Evolutionary conservation across 169 alveolate species (phyloP), one percentile per base, ranked within the genome.

Genomic region (Eimeria falciformis): DNA sequence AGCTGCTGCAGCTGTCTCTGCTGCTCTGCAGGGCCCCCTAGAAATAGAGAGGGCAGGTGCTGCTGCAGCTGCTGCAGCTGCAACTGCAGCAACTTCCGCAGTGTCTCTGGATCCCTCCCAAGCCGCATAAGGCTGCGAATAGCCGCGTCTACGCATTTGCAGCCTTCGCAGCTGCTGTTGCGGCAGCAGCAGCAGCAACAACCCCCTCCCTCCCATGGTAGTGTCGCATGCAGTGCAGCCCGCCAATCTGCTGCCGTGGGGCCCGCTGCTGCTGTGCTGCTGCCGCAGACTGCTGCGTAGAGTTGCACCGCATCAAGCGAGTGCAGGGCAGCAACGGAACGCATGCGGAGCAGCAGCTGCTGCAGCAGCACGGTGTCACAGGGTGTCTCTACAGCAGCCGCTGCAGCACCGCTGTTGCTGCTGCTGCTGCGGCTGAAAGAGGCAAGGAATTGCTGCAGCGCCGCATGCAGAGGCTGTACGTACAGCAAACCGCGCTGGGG

Each of bases 61-160:
- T 73, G 84, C 62, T 73, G 84, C 84, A 73, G 84, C 84, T 12
- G n/a, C 9, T 40, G 84, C 65, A 73, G 84, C 84, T 73, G 84
- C 65, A 73, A 43, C 84, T 7, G 84, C 84, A 73, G 84, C 84
- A 73, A 43, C 62, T 73, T 43, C 17, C 53, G 40, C 37, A 73
- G 53, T 23, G 33, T 17, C 37, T 73, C 25, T 40, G 62, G 25
- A 47, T 43, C 62, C 4, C 11, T 7, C 12, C 7, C 62, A 11
- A 3, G 29, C 65, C 5, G 84, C 84, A 40, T 5, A 33, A 73
- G 37, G 23, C 43, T 40, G 33, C 0, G 46, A 3, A 45, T 62
- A 6, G 84, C 62, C 21, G 84, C 56, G 40, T 43, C 40, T 46
- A 73, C 37, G 84, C 84, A 73, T 37, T 6, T 33, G 62, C 84